Conservation (phyloP, 345 rosid species). For the Lepidium sativum region DNA sequence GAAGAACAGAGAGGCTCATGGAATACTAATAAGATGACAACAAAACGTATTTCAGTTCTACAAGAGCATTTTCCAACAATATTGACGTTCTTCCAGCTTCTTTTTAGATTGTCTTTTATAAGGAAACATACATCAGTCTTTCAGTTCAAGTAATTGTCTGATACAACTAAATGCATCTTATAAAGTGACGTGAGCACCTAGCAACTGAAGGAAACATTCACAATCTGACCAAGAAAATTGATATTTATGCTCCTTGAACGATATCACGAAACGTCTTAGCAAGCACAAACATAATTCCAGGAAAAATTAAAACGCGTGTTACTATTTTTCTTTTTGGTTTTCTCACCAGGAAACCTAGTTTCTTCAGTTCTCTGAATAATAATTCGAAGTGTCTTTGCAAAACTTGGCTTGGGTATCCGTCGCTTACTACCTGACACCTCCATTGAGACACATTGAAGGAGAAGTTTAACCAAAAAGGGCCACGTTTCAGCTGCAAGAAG, state of each 20-base stretch:
- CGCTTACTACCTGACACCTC: slow-evolving; percentile 76
- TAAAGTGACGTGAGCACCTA: not conserved
- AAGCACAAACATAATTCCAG: slow-evolving; percentile 10
- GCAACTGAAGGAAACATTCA: not conserved
- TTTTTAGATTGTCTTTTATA: slow-evolving; percentile 4
- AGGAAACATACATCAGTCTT: not conserved
- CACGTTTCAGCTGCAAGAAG: slow-evolving; percentile 80
- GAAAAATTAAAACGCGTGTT: not conserved
- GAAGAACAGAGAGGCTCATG: slow-evolving; percentile 1
- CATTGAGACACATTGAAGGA: slow-evolving; percentile 53
- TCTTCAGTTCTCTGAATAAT: slow-evolving; percentile 68
- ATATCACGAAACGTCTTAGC: slow-evolving; percentile 49
- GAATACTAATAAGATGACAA: slow-evolving; percentile 1
- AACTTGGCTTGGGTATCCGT: slow-evolving; percentile 49
- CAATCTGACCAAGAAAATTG: not conserved
- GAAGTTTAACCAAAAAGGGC: slow-evolving; percentile 67
- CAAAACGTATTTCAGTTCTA: not conserved
- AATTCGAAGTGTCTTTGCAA: slow-evolving; percentile 62
- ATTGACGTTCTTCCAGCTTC: slow-evolving; percentile 4
- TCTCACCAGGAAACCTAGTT: slow-evolving; percentile 58
- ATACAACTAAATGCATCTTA: not conserved
- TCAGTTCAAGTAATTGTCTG: not conserved
- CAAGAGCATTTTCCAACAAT: slow-evolving; percentile 1
- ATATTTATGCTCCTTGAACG: slow-evolving; percentile 39
- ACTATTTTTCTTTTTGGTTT: not conserved